Percentiles rank a stretch among this genome's conserved stretches.
Evolutionary conservation across 345 rosid genomes (phyloP).

Genomic region (Salix udensis): DNA sequence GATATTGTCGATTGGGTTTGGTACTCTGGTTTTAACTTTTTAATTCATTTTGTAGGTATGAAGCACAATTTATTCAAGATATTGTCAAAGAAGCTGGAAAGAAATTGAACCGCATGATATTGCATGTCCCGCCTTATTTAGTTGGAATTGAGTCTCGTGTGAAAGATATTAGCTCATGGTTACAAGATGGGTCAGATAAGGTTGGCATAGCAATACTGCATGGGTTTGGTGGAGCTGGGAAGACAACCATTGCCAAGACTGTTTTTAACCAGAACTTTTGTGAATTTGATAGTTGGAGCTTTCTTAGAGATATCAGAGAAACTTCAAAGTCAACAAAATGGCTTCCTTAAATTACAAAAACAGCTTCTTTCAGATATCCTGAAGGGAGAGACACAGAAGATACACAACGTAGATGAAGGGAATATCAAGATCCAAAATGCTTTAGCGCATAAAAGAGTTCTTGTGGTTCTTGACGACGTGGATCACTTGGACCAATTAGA

Average conservation of each 20-base stretch:
- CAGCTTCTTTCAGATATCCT: conserved; percentile 29
- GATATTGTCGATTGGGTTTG: not conserved
- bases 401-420: conserved; percentile 13
- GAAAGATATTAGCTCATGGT: conserved; percentile 13
- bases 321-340: not conserved
- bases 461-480: conserved; percentile 18
- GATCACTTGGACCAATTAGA: not conserved
- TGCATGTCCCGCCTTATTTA: conserved; percentile 18
- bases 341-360: conserved; percentile 14
- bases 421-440: conserved; percentile 1
- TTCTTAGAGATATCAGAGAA: conserved; percentile 28
- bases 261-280: conserved; percentile 18
- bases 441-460: not conserved
- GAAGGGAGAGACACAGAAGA: not conserved
- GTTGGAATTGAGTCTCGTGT: conserved; percentile 21
- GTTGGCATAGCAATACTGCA: conserved; percentile 17
- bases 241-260: conserved; percentile 20
- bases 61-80: conserved; percentile 3
- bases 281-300: conserved; percentile 26
- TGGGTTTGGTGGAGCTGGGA: conserved; percentile 35
- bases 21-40: not conserved
- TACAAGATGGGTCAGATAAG: conserved; percentile 18
- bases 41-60: conserved; percentile 2
- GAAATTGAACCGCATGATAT: conserved; percentile 1
- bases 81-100: conserved; percentile 13